Evolutionary conservation across 106 monocot genomes (phyloP).

Genomic region (Acorus gramineus): DNA sequence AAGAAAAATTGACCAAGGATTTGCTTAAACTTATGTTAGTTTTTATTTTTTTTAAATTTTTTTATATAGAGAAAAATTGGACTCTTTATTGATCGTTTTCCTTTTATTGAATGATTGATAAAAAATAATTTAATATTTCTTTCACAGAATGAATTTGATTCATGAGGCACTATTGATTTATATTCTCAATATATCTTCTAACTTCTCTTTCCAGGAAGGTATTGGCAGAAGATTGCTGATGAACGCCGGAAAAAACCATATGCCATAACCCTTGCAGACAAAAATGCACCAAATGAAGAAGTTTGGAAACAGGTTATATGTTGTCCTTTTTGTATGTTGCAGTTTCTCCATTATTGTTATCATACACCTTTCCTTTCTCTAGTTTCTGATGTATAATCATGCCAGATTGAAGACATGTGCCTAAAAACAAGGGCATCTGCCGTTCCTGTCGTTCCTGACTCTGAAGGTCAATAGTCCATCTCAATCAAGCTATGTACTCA

Average conservation of each 20-base stretch:
- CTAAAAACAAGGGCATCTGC: slow-evolving; percentile 66
- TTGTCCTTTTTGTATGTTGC: neutral
- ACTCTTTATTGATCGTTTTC: too few species aligned
- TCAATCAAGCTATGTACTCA: too few species aligned
- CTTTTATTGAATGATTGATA: too few species aligned
- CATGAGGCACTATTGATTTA: neutral
- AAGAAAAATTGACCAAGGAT: too few species aligned
- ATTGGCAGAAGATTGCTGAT: slow-evolving; percentile 92
- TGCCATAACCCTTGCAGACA: slow-evolving; percentile 89
- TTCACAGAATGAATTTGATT: too few species aligned
- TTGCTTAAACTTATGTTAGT: too few species aligned
- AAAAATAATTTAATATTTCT: too few species aligned
- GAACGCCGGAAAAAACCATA: slow-evolving; percentile 69
- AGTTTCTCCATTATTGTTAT: neutral
- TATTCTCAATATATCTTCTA: neutral
- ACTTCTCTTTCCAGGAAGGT: slow-evolving; percentile 47
- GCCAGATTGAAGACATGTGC: slow-evolving; percentile 91
- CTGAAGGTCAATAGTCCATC: slow-evolving; percentile 46
- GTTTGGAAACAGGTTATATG: slow-evolving; percentile 76
- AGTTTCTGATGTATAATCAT: neutral
- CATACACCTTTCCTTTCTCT: neutral
- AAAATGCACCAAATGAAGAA: slow-evolving; percentile 99
- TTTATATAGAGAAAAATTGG: too few species aligned
- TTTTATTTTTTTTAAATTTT: too few species aligned
- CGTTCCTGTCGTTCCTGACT: slow-evolving; percentile 86